Base-by-base conservation (phyloP, 1,139 yeast genomes). In the Arxiozyma heterogenica region DNA sequence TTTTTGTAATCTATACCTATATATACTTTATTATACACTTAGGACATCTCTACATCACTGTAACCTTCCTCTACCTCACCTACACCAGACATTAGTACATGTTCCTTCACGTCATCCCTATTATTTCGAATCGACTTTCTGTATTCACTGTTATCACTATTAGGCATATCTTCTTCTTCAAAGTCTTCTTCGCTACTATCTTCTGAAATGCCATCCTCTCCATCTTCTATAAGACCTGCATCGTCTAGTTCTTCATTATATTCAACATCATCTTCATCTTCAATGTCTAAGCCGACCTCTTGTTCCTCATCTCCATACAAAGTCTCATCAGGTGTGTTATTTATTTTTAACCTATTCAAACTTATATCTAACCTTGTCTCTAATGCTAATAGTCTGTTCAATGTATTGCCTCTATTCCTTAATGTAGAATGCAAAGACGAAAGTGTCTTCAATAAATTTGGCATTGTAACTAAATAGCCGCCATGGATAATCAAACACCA, bases 401-500 rank as follows among this genome's bases (percentile, higher is more conserved):
- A 75, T 5, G 90, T 81, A 47, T 80, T 78, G 0, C 95, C 86
- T 61, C 91, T 84, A 62, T 82, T 82, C 44, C 83, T 76, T 62
- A 93, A 75, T 3, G 93, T 84, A 21, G 93, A 79, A 64, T 88
- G 94, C 59, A 94, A 75, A 41, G 88, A 80, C 4, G 95, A 82
- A 56, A 94, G 74, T 47, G 87, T 82, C 51, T 78, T 74, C 58
- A 81, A 75, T 58, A 86, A 75, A 59, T 86, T 83, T 48, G 95
- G 91, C 54, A 86, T 74, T 20, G 86, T 78, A 30, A 86, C 72
- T 52, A 79, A 60, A 58, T 82, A 83, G 1, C 95, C 93, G 44
- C 98, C 98, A 68, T 94, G 98, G 44, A 86, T 82, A 49, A 93
- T 84, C 64, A 94, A 75, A 51, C 90, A 84, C 94, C 97, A 91